phyloP scores from a whole-genome alignment of 2,329 filamentous ascomycete species.

The Aspergillus tanneri region DNA sequence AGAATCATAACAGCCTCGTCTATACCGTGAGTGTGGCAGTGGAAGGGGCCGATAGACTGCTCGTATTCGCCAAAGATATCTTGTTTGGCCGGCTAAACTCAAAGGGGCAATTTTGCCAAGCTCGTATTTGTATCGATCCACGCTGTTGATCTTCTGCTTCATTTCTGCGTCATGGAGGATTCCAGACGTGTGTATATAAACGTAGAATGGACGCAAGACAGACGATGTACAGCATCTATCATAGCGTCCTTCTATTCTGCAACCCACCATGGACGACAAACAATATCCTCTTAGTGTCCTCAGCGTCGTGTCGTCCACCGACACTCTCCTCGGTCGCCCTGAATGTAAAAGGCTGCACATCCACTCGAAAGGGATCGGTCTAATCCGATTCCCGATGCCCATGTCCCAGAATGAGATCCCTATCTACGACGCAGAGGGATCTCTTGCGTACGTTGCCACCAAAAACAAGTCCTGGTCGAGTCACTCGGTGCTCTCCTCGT shows the following conservation, averaged over 20 bases:
- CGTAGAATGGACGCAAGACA: background rate
- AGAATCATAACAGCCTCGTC: no score
- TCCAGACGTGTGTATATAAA: no score
- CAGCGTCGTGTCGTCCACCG: background rate
- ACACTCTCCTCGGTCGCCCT: background rate
- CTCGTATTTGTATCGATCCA: background rate
- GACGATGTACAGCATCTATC: background rate
- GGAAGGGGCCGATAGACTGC: no score
- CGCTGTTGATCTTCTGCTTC: background rate
- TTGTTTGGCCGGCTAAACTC: background rate
- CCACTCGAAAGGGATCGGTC: slow-evolving; percentile 28
- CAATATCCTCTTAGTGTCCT: background rate
- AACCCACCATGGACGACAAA: background rate
- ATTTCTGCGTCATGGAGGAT: no score
- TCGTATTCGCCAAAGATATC: background rate
- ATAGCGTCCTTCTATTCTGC: background rate
- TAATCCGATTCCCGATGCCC: slow-evolving; percentile 37
- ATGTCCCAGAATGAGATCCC: slow-evolving; percentile 38
- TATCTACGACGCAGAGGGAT: slow-evolving; percentile 37
- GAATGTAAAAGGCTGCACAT: slow-evolving; percentile 21
- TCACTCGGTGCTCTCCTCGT: slow-evolving; percentile 43
- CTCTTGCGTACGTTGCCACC: slow-evolving; percentile 53
- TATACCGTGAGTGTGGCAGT: no score
- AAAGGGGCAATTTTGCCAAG: background rate
- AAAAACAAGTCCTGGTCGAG: slow-evolving; percentile 51